A percentile compares a stretch with the other conserved stretches of the same genome.
phyloP scores from a whole-genome alignment of 1,139 yeast species.

The Candida buenavistaensis region DNA sequence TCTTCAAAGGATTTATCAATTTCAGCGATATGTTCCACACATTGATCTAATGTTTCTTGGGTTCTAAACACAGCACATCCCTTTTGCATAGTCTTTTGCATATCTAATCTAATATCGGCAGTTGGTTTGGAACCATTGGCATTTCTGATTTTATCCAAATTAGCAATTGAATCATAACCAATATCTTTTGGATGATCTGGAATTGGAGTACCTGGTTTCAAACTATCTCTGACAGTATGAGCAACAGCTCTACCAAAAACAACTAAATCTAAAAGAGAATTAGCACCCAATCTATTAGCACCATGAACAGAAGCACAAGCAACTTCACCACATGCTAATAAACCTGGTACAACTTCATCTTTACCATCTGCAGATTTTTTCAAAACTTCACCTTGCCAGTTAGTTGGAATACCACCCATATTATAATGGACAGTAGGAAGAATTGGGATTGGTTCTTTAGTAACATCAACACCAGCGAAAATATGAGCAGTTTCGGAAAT shows the following conservation, averaged over 20 bases:
- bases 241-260: conserved; percentile 99
- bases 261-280: conserved; percentile 95
- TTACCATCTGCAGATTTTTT: conserved; percentile 85
- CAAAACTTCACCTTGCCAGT: conserved; percentile 93
- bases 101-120: conserved; percentile 83
- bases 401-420: conserved; percentile 99
- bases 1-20: conserved; percentile 70
- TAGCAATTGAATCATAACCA: conserved; percentile 87
- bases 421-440: conserved; percentile 98
- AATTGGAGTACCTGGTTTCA: conserved; percentile 88
- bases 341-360: conserved; percentile 90
- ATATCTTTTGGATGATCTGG: conserved; percentile 74
- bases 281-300: conserved; percentile 98
- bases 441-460: conserved; percentile 98
- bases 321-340: conserved; percentile 97
- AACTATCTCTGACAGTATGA: conserved; percentile 80
- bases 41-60: conserved; percentile 87
- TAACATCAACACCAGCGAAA: conserved; percentile 98
- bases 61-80: conserved; percentile 97
- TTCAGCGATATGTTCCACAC: conserved; percentile 76
- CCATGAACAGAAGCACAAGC: conserved; percentile 99
- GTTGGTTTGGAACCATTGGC: conserved; percentile 82
- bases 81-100: conserved; percentile 96
- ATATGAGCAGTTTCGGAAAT: conserved; percentile 98
- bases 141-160: conserved; percentile 84